phyloP scores from a whole-genome alignment of 1,284 basidiomycete species.

The Calocybe gambosa region DNA sequence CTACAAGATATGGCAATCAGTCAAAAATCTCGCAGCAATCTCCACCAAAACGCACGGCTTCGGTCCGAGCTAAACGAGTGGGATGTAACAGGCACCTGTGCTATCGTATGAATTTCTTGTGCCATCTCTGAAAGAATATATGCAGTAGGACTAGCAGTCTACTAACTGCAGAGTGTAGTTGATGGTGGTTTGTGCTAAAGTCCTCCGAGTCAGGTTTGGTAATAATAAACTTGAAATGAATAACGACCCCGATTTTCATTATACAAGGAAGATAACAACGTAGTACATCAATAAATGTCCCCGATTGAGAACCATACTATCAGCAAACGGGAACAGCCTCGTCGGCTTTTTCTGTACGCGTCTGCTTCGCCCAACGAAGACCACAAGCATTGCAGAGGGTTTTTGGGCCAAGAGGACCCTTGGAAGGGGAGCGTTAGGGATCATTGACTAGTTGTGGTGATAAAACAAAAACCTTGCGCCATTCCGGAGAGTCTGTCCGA shows the following conservation, averaged over 20 bases:
- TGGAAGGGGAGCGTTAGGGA: slow-evolving; percentile 11
- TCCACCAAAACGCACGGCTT: slow-evolving; percentile 49
- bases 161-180: slow-evolving; percentile 48
- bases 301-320: neutral
- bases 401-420: slow-evolving; percentile 80
- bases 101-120: slow-evolving; percentile 75
- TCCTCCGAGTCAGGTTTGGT: no score
- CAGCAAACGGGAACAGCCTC: slow-evolving; percentile 16
- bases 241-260: no score
- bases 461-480: slow-evolving; percentile 58
- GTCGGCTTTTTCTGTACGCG: slow-evolving; percentile 25
- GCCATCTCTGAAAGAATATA: slow-evolving; percentile 44
- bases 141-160: slow-evolving; percentile 76
- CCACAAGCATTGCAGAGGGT: slow-evolving; percentile 87
- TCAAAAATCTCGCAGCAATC: neutral
- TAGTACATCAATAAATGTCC: no score
- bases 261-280: no score
- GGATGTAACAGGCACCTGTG: slow-evolving; percentile 80
- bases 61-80: slow-evolving; percentile 93
- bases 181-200: slow-evolving; percentile 8
- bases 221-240: no score
- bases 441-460: slow-evolving; percentile 10
- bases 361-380: slow-evolving; percentile 73
- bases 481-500: slow-evolving; percentile 76
- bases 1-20: slow-evolving; percentile 34